These are phyloP conservation scores for Eragrostis curvula DNA, from an alignment of 176 grass and related monocot species.

Conservation along the genomic window DNA sequence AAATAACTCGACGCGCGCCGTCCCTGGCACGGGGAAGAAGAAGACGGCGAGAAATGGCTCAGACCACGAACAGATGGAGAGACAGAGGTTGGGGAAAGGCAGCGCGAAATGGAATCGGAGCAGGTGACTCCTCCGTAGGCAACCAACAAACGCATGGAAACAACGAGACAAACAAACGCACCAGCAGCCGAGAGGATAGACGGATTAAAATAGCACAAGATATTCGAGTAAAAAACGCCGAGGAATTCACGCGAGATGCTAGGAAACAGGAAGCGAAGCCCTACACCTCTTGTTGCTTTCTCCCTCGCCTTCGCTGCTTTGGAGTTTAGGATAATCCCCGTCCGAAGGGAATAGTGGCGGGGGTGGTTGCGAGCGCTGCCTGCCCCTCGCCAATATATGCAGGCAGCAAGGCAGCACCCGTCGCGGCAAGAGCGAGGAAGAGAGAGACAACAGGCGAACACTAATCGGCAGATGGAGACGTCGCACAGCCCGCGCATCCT, in stretches of 20 bases:
- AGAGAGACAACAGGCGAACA: not conserved
- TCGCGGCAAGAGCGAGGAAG: not conserved
- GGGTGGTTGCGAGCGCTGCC: slow-evolving; percentile 42
- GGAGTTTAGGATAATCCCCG: slow-evolving; percentile 40
- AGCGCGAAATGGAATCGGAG: slow-evolving; percentile 13
- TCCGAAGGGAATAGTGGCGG: not conserved
- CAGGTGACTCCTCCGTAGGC: not conserved
- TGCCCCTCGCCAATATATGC: slow-evolving; percentile 43
- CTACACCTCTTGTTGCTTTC: slow-evolving; percentile 62
- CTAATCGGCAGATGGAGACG: slow-evolving; percentile 13
- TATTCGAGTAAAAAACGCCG: not conserved
- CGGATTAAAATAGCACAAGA: slow-evolving; percentile 28
- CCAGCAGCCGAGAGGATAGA: slow-evolving; percentile 20
- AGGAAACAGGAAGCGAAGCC: slow-evolving; percentile 28
- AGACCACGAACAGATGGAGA: not conserved
- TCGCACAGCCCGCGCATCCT: too few relatives aligned
- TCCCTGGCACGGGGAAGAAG: slow-evolving; percentile 45
- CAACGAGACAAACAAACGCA: slow-evolving; percentile 29
- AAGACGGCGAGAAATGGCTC: slow-evolving; percentile 33
- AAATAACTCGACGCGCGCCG: not conserved
- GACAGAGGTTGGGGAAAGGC: slow-evolving; percentile 33
- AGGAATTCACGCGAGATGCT: not conserved
- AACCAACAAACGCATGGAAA: slow-evolving; percentile 36
- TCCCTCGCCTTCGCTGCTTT: slow-evolving; percentile 8
- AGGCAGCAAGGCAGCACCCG: too few relatives aligned